Evolutionary conservation across 805 yeast species (phyloP).

Genomic region (Kluyveromyces wickerhamii): DNA sequence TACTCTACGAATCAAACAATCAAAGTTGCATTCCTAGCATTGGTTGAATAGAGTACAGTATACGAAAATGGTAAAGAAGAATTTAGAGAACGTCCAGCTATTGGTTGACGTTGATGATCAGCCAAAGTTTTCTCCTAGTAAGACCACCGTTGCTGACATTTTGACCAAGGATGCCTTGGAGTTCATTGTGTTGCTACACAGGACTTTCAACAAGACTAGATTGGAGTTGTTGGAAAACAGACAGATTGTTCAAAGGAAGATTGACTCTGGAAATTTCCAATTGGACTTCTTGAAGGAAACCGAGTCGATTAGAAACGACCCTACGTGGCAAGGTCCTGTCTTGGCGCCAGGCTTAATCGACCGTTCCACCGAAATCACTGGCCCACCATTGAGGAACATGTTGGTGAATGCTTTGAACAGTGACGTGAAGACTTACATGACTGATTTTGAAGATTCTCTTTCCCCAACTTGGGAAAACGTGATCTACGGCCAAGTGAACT

Average conservation of each 20-base stretch:
- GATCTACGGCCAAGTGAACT: conserved; percentile 73
- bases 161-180: conserved; percentile 44
- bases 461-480: conserved; percentile 79
- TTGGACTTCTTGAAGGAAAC: conserved; percentile 63
- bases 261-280: conserved; percentile 51
- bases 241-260: conserved; percentile 46
- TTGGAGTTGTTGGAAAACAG: conserved; percentile 53
- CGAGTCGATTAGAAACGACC: conserved; percentile 58
- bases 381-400: conserved; percentile 82
- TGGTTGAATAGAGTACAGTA: no score
- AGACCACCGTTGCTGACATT: conserved; percentile 33
- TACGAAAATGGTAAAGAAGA: conserved; percentile 23
- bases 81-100: conserved; percentile 30
- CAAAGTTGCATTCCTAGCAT: no score
- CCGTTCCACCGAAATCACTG: conserved; percentile 76
- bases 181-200: conserved; percentile 64
- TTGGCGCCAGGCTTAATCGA: conserved; percentile 66
- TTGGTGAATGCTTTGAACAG: conserved; percentile 75
- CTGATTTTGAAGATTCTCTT: conserved; percentile 78
- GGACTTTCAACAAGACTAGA: conserved; percentile 60
- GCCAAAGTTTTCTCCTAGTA: conserved; percentile 30
- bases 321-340: conserved; percentile 69
- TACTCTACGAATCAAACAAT: no score
- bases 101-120: conserved; percentile 27
- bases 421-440: conserved; percentile 74